phyloP scores from a whole-genome alignment of 768 basidiomycete species.

The Hysterangium stoloniferum region DNA sequence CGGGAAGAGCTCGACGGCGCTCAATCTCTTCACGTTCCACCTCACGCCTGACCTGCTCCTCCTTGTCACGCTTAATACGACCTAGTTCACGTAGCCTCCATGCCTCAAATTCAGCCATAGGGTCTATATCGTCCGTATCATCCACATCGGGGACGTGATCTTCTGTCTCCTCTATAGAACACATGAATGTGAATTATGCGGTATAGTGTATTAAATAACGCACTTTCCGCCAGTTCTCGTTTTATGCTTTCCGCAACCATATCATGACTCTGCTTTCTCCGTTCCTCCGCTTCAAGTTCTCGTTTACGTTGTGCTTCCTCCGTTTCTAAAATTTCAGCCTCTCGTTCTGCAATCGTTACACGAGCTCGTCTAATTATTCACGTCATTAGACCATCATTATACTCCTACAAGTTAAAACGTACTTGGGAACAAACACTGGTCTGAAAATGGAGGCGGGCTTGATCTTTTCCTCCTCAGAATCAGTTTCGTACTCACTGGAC shows the following conservation, averaged over 20 bases:
- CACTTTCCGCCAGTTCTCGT: conserved; percentile 88
- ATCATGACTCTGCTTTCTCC: conserved; percentile 82
- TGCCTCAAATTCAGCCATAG: conserved; percentile 84
- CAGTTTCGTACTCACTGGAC: conserved; percentile 85
- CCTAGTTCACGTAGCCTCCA: conserved; percentile 92
- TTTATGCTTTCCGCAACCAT: conserved; percentile 92
- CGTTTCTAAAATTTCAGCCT: conserved; percentile 57
- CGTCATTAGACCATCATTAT: conserved; percentile 11
- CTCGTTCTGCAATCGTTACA: conserved; percentile 62
- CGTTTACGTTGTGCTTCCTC: conserved; percentile 67
- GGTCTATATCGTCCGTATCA: conserved; percentile 91
- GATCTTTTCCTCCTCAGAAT: conserved; percentile 68
- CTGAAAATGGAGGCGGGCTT: conserved; percentile 71
- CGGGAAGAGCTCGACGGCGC: conserved; percentile 83
- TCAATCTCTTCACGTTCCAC: conserved; percentile 89
- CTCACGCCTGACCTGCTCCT: conserved; percentile 73
- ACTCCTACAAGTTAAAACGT: conserved; percentile 21
- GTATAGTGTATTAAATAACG: conserved; percentile 22
- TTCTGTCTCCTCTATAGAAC: conserved; percentile 72
- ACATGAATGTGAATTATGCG: neutral
- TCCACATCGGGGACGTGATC: conserved; percentile 81
- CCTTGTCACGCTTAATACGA: conserved; percentile 92
- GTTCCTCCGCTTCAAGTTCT: conserved; percentile 71
- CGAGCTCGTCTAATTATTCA: conserved; percentile 53
- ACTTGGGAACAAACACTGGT: conserved; percentile 96